phyloP scores from a whole-genome alignment of 129 eudicot genomes.

The Pseudognaphalium luteoalbum region DNA sequence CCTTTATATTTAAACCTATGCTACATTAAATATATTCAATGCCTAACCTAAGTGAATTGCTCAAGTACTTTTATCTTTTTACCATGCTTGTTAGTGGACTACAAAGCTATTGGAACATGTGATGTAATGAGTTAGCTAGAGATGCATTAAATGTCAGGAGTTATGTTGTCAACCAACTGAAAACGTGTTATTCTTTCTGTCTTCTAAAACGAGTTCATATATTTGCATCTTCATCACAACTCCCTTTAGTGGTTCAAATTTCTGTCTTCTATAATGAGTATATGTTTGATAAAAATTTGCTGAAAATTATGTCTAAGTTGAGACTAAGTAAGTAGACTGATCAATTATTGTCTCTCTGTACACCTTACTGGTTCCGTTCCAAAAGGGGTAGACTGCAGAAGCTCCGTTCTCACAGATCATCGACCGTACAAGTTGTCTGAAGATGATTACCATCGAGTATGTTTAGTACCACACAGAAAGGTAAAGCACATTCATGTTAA shows the following conservation, averaged over 20 bases:
- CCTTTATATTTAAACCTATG: background rate
- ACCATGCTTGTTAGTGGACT: background rate
- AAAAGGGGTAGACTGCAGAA: constrained; percentile 33
- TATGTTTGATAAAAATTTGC: background rate
- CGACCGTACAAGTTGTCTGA: constrained; percentile 61
- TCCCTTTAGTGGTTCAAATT: no score
- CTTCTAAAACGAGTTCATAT: no score
- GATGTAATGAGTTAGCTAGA: no score
- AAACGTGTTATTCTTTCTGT: no score
- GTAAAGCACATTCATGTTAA: constrained; percentile 28
- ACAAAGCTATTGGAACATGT: no score
- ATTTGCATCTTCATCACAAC: no score
- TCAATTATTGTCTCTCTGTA: constrained; percentile 19
- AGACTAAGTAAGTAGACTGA: background rate
- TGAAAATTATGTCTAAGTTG: background rate
- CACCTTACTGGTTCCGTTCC: constrained; percentile 44
- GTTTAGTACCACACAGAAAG: constrained; percentile 74
- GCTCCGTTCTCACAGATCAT: constrained; percentile 66
- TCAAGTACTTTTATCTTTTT: background rate
- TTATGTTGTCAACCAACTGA: no score
- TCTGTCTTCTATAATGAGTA: no score
- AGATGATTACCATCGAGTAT: constrained; percentile 69
- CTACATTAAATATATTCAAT: background rate
- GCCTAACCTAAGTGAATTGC: background rate
- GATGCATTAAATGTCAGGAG: no score